Evolutionary conservation across 495 filamentous ascomycete species (phyloP).

Genomic region (Cercophora newfieldiana): DNA sequence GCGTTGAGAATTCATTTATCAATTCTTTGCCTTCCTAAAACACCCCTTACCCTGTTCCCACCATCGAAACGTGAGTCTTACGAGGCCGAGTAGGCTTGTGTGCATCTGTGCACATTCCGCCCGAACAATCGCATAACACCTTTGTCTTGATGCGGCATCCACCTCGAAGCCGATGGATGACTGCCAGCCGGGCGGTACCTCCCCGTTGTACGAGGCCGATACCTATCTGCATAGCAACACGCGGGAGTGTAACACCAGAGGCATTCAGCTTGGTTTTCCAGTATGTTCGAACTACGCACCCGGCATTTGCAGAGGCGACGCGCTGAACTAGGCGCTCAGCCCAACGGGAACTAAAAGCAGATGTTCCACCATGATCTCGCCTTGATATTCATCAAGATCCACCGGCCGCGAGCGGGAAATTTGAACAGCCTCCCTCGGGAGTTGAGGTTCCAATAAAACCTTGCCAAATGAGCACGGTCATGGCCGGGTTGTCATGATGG

Average conservation of each 20-base stretch:
- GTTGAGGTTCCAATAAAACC: neutral
- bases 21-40: neutral
- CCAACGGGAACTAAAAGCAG: slow-evolving; percentile 38
- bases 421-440: slow-evolving; percentile 10
- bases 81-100: neutral
- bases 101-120: neutral
- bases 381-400: slow-evolving; percentile 25
- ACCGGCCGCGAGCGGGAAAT: slow-evolving; percentile 27
- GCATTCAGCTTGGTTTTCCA: neutral
- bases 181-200: too few relatives aligned
- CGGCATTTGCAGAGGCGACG: slow-evolving; percentile 24
- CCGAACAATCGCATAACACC: neutral
- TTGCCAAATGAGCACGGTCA: neutral
- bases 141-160: slow-evolving; percentile 7
- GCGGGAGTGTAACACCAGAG: neutral
- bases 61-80: neutral
- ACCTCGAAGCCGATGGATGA: slow-evolving; percentile 1
- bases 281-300: neutral
- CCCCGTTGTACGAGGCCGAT: neutral
- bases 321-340: slow-evolving; percentile 29
- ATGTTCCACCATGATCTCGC: slow-evolving; percentile 13
- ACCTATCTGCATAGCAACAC: neutral
- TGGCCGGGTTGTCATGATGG: neutral
- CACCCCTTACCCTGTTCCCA: neutral
- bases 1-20: neutral